These are phyloP conservation scores for Hippophae tibetana DNA, from an alignment of 306 rosid genomes.

Conservation along the genomic window DNA sequence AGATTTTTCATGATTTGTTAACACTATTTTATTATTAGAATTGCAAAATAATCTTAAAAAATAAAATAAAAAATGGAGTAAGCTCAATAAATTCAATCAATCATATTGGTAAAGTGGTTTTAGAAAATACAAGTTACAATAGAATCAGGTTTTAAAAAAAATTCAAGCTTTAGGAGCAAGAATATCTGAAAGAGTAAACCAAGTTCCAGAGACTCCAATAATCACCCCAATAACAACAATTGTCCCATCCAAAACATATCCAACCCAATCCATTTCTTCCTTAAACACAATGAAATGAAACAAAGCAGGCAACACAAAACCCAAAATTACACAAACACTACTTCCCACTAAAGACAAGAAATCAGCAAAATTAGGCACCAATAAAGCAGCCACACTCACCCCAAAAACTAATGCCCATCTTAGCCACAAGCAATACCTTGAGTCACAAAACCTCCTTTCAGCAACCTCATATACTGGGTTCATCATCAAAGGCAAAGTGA, in stretches of 20 bases:
- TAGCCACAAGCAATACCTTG: slow-evolving; percentile 52
- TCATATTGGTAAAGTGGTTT: too few relatives aligned
- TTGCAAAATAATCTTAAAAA: too few relatives aligned
- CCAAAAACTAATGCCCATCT: slow-evolving; percentile 55
- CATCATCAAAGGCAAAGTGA: slow-evolving; percentile 71
- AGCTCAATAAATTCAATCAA: too few relatives aligned
- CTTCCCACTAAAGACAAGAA: slow-evolving; percentile 68
- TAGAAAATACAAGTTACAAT: too few relatives aligned
- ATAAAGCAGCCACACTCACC: slow-evolving; percentile 50
- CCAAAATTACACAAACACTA: slow-evolving; percentile 48
- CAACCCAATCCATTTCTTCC: slow-evolving; percentile 53
- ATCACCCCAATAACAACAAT: slow-evolving; percentile 39
- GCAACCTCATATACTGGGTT: slow-evolving; percentile 66
- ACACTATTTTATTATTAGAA: too few relatives aligned
- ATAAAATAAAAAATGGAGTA: too few relatives aligned
- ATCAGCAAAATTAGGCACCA: slow-evolving; percentile 74
- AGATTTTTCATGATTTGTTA: too few relatives aligned
- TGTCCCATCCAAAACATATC: slow-evolving; percentile 31
- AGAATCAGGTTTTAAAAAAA: too few relatives aligned
- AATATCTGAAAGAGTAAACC: slow-evolving; percentile 38
- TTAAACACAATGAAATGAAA: slow-evolving; percentile 54
- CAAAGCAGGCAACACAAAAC: slow-evolving; percentile 64
- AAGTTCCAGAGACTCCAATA: slow-evolving; percentile 47
- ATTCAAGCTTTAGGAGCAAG: slow-evolving; percentile 38
- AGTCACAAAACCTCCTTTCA: slow-evolving; percentile 48